Conservation (phyloP, 495 filamentous ascomycete species). For the Neurospora tetrasperma region DNA sequence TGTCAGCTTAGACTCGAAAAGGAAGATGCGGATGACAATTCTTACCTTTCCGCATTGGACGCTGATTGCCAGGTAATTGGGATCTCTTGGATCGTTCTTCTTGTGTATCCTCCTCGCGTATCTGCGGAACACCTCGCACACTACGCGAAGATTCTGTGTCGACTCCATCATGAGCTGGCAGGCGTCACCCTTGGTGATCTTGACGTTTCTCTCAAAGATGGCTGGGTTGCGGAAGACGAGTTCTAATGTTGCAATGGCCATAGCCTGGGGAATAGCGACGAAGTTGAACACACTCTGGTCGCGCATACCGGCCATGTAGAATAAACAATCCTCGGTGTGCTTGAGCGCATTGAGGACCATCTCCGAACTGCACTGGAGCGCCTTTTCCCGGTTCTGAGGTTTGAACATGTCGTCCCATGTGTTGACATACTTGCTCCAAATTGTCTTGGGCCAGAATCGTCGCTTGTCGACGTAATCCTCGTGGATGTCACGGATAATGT, state of each 20-base stretch:
- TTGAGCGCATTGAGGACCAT: constrained; percentile 85
- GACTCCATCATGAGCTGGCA: constrained; percentile 86
- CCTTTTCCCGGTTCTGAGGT: constrained; percentile 65
- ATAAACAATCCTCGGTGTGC: constrained; percentile 87
- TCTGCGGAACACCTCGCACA: constrained; percentile 68
- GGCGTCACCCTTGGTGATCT: constrained; percentile 92
- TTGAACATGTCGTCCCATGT: constrained; percentile 85
- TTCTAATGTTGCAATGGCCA: constrained; percentile 93
- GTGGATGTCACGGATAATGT: constrained; percentile 91
- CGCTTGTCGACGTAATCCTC: constrained; percentile 83
- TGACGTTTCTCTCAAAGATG: constrained; percentile 81
- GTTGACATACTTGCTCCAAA: constrained; percentile 90
- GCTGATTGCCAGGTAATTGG: constrained; percentile 88
- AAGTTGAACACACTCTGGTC: constrained; percentile 99
- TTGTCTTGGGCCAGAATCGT: constrained; percentile 87
- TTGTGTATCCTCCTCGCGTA: constrained; percentile 76
- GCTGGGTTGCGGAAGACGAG: constrained; percentile 85
- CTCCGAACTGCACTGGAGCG: constrained; percentile 82
- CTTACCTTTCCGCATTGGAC: constrained; percentile 79
- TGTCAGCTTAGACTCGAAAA: constrained; percentile 1
- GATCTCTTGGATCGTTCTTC: constrained; percentile 91
- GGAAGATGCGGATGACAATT: constrained; percentile 1
- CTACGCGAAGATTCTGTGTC: constrained; percentile 71
- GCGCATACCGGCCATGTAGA: constrained; percentile 90
- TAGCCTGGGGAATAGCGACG: constrained; percentile 92